phyloP scores from a whole-genome alignment of 305 asterid genomes.

The Fraxinus dipetala region DNA sequence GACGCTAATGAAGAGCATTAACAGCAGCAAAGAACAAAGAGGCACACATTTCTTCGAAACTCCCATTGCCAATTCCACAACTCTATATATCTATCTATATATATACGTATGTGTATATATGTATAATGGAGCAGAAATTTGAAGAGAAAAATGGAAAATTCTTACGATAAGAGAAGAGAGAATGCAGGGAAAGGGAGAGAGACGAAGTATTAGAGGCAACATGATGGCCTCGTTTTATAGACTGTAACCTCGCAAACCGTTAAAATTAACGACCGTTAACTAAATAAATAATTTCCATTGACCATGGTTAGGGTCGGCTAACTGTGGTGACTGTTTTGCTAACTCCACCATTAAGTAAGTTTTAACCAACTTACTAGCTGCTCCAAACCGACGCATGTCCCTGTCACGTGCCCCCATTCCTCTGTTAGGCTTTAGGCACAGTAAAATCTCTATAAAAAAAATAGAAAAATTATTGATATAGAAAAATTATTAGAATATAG shows the following conservation, averaged over 20 bases:
- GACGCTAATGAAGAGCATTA: conserved; percentile 39
- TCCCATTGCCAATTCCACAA: conserved; percentile 25
- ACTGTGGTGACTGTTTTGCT: neutral
- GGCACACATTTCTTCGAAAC: conserved; percentile 33
- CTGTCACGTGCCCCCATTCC: neutral
- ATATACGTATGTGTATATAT: neutral
- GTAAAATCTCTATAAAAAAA: neutral
- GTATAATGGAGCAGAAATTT: conserved; percentile 21
- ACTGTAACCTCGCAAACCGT: conserved; percentile 25
- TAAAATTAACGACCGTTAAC: conserved; percentile 41
- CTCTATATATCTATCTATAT: conserved; percentile 3
- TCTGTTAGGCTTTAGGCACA: neutral
- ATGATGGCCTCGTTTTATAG: conserved; percentile 46
- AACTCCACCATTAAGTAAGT: neutral
- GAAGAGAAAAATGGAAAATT: conserved; percentile 6
- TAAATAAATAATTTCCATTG: conserved; percentile 20
- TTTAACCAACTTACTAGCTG: conserved; percentile 20
- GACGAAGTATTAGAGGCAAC: conserved; percentile 21
- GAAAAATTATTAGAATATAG: too few species aligned
- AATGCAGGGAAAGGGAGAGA: conserved; percentile 6
- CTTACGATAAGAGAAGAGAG: neutral
- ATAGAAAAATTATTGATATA: too few species aligned
- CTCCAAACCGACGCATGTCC: neutral
- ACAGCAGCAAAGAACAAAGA: conserved; percentile 35
- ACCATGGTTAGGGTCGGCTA: neutral